phyloP scores from a whole-genome alignment of 2,329 filamentous ascomycete genomes.

The Phaeophleospora eucalypticola region DNA sequence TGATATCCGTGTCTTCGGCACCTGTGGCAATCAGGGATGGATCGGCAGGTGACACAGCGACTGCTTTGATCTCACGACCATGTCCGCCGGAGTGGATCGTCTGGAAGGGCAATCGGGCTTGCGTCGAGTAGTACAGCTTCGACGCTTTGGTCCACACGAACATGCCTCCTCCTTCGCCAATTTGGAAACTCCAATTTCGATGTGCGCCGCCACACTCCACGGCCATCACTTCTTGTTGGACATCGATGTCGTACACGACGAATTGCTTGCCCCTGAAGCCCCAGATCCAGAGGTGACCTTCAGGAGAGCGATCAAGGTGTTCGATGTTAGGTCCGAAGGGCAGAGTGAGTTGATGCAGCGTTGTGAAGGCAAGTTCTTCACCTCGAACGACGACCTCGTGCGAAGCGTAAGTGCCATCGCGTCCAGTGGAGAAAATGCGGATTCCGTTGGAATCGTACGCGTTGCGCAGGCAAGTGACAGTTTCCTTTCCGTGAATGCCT shows the following conservation, averaged over 20 bases:
- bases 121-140: conserved; percentile 21
- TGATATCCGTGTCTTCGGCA: conserved; percentile 69
- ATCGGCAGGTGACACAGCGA: conserved; percentile 43
- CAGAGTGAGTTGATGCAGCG: conserved; percentile 64
- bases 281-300: conserved; percentile 62
- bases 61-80: conserved; percentile 76
- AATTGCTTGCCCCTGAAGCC: conserved; percentile 80
- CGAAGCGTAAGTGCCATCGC: conserved; percentile 72
- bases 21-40: conserved; percentile 58
- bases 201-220: conserved; percentile 84
- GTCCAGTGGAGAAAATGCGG: conserved; percentile 60
- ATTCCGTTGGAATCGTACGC: neutral
- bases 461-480: conserved; percentile 61
- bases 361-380: conserved; percentile 38
- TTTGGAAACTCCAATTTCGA: conserved; percentile 64
- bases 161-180: conserved; percentile 39
- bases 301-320: conserved; percentile 58
- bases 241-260: conserved; percentile 73
- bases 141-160: conserved; percentile 74
- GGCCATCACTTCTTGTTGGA: conserved; percentile 63
- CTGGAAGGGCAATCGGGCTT: conserved; percentile 13
- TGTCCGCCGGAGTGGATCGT: conserved; percentile 67
- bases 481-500: conserved; percentile 48
- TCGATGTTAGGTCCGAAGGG: conserved; percentile 75
- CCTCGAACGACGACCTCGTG: conserved; percentile 40